A percentile compares a stretch with the other conserved stretches of the same genome.
Evolutionary conservation across 768 basidiomycete species (phyloP).

Genomic region (Rhizopogon rudus): DNA sequence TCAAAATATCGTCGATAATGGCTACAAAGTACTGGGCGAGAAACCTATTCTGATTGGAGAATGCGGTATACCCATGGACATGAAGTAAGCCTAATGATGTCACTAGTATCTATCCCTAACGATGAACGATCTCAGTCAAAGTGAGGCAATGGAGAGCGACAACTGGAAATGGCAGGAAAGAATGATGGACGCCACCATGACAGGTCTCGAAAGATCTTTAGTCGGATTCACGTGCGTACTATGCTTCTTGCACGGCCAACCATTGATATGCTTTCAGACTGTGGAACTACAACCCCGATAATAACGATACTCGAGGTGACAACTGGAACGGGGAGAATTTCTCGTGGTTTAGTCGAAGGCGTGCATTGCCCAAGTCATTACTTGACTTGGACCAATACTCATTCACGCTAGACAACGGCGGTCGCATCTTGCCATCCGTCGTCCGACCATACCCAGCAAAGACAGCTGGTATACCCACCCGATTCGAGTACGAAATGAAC

Average conservation of each 20-base stretch:
- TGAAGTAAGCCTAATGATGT: conserved; percentile 60
- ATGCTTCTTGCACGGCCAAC: neutral
- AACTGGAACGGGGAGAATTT: conserved; percentile 98
- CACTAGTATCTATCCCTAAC: neutral
- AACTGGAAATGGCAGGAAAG: conserved; percentile 78
- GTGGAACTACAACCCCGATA: conserved; percentile 93
- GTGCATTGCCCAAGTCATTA: conserved; percentile 50
- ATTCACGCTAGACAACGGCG: conserved; percentile 78
- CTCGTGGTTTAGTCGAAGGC: conserved; percentile 78
- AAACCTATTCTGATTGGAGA: conserved; percentile 87
- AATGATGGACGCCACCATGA: conserved; percentile 95
- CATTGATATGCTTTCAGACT: conserved; percentile 41
- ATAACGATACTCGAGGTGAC: conserved; percentile 75
- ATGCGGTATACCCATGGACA: conserved; percentile 94
- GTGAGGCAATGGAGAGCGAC: conserved; percentile 65
- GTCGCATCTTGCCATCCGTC: conserved; percentile 66
- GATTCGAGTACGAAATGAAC: conserved; percentile 74
- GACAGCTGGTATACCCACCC: conserved; percentile 77
- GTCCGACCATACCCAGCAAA: conserved; percentile 92
- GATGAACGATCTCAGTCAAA: conserved; percentile 39
- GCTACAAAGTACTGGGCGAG: conserved; percentile 69
- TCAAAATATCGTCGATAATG: conserved; percentile 66
- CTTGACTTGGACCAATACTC: conserved; percentile 57
- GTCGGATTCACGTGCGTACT: conserved; percentile 79
- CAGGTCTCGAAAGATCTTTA: conserved; percentile 69